Percentiles rank a stretch among this genome's conserved stretches.
phyloP scores from a whole-genome alignment of 345 rosid species.

The Citrus medica region DNA sequence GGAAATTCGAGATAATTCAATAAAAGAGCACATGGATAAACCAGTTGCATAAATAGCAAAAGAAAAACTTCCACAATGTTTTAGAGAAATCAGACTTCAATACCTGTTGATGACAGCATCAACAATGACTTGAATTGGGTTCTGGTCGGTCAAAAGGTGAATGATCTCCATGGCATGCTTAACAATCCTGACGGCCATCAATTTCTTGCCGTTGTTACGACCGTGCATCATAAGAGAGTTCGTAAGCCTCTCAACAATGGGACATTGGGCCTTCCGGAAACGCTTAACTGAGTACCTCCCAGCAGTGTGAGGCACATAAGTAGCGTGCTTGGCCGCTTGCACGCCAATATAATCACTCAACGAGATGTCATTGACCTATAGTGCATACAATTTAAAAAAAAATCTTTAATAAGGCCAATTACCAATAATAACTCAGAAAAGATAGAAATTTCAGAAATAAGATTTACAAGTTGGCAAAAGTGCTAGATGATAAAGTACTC shows the following conservation, averaged over 20 bases:
- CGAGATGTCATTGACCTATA: conserved; percentile 70
- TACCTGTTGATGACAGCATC: conserved; percentile 94
- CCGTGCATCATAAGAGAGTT: conserved; percentile 98
- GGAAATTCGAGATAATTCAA: background rate
- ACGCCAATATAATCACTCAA: conserved; percentile 74
- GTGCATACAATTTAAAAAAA: background rate
- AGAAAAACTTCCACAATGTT: background rate
- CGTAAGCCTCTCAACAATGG: conserved; percentile 88
- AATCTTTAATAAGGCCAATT: background rate
- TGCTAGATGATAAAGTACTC: too few species aligned
- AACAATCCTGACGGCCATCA: conserved; percentile 83
- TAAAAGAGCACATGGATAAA: background rate
- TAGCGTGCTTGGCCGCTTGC: conserved; percentile 70
- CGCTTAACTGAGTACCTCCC: conserved; percentile 93
- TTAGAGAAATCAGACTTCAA: background rate
- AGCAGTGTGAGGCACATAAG: conserved; percentile 92
- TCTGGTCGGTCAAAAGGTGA: conserved; percentile 68
- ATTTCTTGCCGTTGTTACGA: conserved; percentile 84
- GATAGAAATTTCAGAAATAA: background rate
- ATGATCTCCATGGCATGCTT: conserved; percentile 96
- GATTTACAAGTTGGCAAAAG: background rate
- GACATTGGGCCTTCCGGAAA: conserved; percentile 96
- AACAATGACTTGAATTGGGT: conserved; percentile 89
- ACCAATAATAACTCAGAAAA: background rate
- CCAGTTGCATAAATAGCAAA: background rate